Evolutionary conservation across 2,329 filamentous ascomycete genomes (phyloP).

Genomic region (Ceratocystis smalleyi): DNA sequence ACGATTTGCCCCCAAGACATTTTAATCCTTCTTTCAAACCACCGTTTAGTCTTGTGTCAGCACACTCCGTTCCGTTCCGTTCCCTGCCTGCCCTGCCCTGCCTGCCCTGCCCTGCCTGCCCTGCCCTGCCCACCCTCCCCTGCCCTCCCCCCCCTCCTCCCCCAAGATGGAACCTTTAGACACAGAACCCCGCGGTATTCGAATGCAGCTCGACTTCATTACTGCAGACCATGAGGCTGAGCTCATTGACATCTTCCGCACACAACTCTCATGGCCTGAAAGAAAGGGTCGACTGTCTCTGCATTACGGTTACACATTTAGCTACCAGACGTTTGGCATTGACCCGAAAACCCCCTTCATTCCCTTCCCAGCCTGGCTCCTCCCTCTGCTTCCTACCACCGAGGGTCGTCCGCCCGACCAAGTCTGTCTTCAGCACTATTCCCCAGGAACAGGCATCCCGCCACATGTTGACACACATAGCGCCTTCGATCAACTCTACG

Average conservation of each 20-base stretch:
- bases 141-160: neutral
- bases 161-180: slow-evolving; percentile 20
- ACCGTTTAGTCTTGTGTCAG: neutral
- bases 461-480: slow-evolving; percentile 45
- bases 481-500: slow-evolving; percentile 31
- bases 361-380: slow-evolving; percentile 36
- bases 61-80: no score
- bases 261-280: slow-evolving; percentile 33
- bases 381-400: slow-evolving; percentile 31
- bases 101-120: no score
- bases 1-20: neutral
- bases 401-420: slow-evolving; percentile 36
- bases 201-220: slow-evolving; percentile 34
- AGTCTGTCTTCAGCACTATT: slow-evolving; percentile 45
- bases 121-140: neutral
- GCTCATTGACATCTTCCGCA: slow-evolving; percentile 30
- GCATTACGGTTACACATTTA: slow-evolving; percentile 42
- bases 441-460: slow-evolving; percentile 43
- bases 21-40: neutral
- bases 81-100: neutral
- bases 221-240: slow-evolving; percentile 29
- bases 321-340: slow-evolving; percentile 42
- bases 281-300: slow-evolving; percentile 30
- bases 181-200: slow-evolving; percentile 25
- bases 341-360: slow-evolving; percentile 35